phyloP scores from a whole-genome alignment of 345 rosid genomes.

The Salix viminalis region DNA sequence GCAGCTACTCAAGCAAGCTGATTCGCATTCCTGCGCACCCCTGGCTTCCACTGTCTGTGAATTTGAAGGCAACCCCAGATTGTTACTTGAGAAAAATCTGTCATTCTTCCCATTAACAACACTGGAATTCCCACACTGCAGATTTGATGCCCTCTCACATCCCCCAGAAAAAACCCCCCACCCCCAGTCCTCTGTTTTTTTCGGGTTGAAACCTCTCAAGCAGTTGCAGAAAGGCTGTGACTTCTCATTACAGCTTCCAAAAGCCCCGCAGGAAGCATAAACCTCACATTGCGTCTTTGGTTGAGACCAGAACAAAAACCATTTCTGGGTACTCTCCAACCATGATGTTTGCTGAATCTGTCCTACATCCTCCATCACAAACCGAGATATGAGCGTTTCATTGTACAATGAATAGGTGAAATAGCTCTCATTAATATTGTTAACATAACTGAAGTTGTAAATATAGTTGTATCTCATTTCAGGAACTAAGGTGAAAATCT shows the following conservation, averaged over 20 bases:
- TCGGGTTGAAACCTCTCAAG: constrained; percentile 42
- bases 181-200: constrained; percentile 38
- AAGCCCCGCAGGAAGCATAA: constrained; percentile 60
- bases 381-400: constrained; percentile 27
- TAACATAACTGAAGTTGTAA: constrained; percentile 46
- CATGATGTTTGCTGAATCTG: constrained; percentile 51
- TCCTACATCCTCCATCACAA: constrained; percentile 56
- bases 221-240: constrained; percentile 49
- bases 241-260: constrained; percentile 47
- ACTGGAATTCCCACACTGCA: constrained; percentile 39
- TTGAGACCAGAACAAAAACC: constrained; percentile 70
- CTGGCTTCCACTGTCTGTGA: constrained; percentile 7
- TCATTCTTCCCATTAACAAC: constrained; percentile 28
- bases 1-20: constrained; percentile 49
- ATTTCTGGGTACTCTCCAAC: constrained; percentile 22
- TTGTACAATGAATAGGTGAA: constrained; percentile 49
- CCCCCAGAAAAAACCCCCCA: constrained; percentile 55
- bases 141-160: constrained; percentile 41
- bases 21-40: constrained; percentile 35
- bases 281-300: constrained; percentile 76
- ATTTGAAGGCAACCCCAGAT: constrained; percentile 26
- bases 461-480: constrained; percentile 58
- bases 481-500: constrained; percentile 49
- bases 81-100: constrained; percentile 19
- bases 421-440: constrained; percentile 46